Evolutionary conservation across 495 filamentous ascomycete species (phyloP), one percentile per base, ranked within the genome.

Genomic region (Penicillium pancosmium): DNA sequence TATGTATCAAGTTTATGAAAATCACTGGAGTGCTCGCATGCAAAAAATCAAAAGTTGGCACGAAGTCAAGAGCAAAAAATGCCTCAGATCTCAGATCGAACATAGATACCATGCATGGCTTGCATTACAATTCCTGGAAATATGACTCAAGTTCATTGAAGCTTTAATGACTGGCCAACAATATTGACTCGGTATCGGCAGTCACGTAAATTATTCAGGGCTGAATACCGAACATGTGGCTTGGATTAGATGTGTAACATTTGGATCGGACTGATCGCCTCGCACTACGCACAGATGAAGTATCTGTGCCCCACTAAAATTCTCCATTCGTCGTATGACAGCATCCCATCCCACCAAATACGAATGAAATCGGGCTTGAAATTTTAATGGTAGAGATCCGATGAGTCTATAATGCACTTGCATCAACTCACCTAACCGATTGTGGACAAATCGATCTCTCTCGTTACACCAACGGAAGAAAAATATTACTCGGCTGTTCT

Each of bases 261-360:
- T 27, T 27, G 46, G 21, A 48, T 48, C 46, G 46, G 46, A 48
- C 21, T 12, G 46, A 48, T 48, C 46, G 46, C 21, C 46, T 48
- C 9, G 11, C 4, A 27, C 5, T 27, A 19, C 21, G 46, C 46
- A 48, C 46, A n/a, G 46, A 48, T 48, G 46, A 48, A 15, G 18
- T 48, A 21, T 48, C 11, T 6, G 46, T 31, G 9, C 46, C 23
- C 46, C 46, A 48, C 19, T 27, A 12, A 19, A 23, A 48, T 25
- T 48, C 23, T 15, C 46, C 46, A 25, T 48, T 27, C n/a, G 1
- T 48, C 46, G 21, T 25, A 19, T 48, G 46, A 48, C 41, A 27
- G 21, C 18, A 12, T 48, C 3, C 18, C 9, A 25, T 6, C 11
- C 21, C 21, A 27, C 6, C 9, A n/a, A 10, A 25, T n/a, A 23